Evolutionary conservation across 1,284 basidiomycete species (phyloP).

Genomic region (Ustilago curta): DNA sequence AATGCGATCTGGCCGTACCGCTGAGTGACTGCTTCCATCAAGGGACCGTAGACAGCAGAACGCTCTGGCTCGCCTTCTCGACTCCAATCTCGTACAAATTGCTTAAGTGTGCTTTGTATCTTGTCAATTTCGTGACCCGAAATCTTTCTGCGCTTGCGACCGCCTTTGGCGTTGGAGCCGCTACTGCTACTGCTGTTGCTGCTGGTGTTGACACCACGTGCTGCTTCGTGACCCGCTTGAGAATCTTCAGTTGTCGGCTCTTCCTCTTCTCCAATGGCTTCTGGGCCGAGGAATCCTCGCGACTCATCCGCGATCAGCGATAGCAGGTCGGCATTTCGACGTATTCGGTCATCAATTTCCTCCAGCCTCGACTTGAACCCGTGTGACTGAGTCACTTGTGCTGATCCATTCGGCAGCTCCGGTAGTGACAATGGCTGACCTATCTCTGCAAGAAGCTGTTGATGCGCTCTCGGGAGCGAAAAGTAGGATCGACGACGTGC

Average conservation of each 20-base stretch:
- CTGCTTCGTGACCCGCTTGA: slow-evolving; percentile 6
- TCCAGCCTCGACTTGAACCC: slow-evolving; percentile 57
- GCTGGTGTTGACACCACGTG: slow-evolving; percentile 12
- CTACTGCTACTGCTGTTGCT: slow-evolving; percentile 16
- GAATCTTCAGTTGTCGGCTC: slow-evolving; percentile 6
- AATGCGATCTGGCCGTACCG: slow-evolving; percentile 37
- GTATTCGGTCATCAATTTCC: slow-evolving; percentile 68
- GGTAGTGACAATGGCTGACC: slow-evolving; percentile 47
- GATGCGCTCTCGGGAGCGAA: slow-evolving; percentile 59
- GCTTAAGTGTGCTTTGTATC: slow-evolving; percentile 66
- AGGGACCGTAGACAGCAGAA: slow-evolving; percentile 54
- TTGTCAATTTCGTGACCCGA: slow-evolving; percentile 64
- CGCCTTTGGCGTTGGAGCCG: slow-evolving; percentile 3
- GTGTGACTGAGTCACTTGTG: neutral
- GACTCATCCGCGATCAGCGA: slow-evolving; percentile 59
- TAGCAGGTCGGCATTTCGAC: slow-evolving; percentile 65
- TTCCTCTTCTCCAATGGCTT: slow-evolving; percentile 10
- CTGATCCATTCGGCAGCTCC: slow-evolving; percentile 14
- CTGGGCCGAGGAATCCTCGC: slow-evolving; percentile 57
- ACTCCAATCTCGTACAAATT: slow-evolving; percentile 68
- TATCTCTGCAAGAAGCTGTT: slow-evolving; percentile 51
- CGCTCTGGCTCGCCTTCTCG: slow-evolving; percentile 55
- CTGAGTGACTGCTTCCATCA: slow-evolving; percentile 53
- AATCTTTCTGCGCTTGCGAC: slow-evolving; percentile 36
- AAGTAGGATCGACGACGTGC: slow-evolving; percentile 56